Evolutionary conservation across 2,329 filamentous ascomycete species (phyloP).

Genomic region (Aspergillus costaricaensis): DNA sequence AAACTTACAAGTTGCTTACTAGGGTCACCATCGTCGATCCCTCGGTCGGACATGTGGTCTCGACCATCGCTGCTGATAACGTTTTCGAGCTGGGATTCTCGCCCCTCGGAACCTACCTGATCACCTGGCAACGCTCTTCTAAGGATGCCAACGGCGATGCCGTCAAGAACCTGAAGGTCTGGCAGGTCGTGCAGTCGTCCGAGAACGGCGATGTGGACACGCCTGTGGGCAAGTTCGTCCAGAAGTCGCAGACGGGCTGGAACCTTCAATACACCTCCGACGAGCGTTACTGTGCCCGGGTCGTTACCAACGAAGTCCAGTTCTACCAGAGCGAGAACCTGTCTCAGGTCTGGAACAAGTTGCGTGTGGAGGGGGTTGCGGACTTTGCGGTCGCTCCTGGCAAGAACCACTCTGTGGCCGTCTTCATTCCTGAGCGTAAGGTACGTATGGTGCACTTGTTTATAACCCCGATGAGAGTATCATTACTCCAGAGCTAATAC

Average conservation of each 20-base stretch:
- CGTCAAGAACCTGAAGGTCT: constrained; percentile 95
- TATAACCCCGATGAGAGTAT: background rate
- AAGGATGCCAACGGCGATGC: constrained; percentile 95
- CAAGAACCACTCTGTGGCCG: constrained; percentile 85
- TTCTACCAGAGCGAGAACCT: constrained; percentile 91
- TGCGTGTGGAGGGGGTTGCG: constrained; percentile 84
- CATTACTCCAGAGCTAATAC: background rate
- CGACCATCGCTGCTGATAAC: constrained; percentile 74
- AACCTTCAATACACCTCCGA: constrained; percentile 96
- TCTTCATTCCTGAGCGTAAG: constrained; percentile 95
- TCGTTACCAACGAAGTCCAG: constrained; percentile 95
- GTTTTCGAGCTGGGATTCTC: constrained; percentile 96
- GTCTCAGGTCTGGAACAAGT: constrained; percentile 88
- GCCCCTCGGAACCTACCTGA: constrained; percentile 85
- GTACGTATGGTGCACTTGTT: constrained; percentile 50
- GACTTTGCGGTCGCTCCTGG: constrained; percentile 90
- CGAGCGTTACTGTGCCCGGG: constrained; percentile 88
- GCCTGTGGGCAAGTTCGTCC: constrained; percentile 85
- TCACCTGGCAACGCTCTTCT: constrained; percentile 90
- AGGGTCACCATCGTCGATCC: constrained; percentile 84
- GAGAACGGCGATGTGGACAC: constrained; percentile 61
- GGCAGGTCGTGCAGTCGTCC: constrained; percentile 75
- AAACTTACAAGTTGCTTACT: constrained; percentile 15
- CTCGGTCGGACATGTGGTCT: constrained; percentile 70
- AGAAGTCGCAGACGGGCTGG: constrained; percentile 94